phyloP scores from a whole-genome alignment of 805 yeast species.

The Zygotorulaspora florentina region DNA sequence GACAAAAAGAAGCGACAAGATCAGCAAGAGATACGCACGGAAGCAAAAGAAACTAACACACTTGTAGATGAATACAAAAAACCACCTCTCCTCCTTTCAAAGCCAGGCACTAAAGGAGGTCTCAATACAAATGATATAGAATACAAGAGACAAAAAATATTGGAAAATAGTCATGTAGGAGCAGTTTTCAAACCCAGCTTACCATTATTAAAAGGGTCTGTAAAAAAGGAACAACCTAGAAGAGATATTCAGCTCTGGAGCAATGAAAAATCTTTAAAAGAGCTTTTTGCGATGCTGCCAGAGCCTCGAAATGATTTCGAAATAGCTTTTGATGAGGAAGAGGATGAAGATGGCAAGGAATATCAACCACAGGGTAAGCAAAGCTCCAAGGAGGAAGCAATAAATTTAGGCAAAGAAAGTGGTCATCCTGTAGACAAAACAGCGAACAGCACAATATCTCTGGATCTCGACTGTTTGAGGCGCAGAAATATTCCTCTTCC shows the following conservation, averaged over 20 bases:
- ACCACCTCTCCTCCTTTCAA: constrained; percentile 34
- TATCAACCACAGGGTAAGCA: constrained; percentile 1
- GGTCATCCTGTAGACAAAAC: not conserved
- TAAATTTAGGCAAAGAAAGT: not conserved
- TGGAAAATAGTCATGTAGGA: constrained; percentile 11
- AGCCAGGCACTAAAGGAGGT: constrained; percentile 30
- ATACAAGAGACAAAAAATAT: constrained; percentile 28
- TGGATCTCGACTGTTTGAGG: constrained; percentile 8
- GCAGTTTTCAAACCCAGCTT: constrained; percentile 3
- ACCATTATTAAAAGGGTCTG: not conserved
- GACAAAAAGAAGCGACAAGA: constrained; percentile 1
- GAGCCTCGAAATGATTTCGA: constrained; percentile 48
- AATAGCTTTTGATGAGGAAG: constrained; percentile 36
- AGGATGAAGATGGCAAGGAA: constrained; percentile 18
- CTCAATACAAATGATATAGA: constrained; percentile 25
- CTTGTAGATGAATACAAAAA: constrained; percentile 20
- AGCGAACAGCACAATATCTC: not conserved
- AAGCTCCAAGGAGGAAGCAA: not conserved
- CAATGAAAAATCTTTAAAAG: constrained; percentile 4
- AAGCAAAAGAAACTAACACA: constrained; percentile 14
- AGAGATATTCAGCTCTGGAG: constrained; percentile 7
- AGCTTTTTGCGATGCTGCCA: constrained; percentile 36
- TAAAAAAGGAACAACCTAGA: constrained; percentile 4
- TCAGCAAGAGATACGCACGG: not conserved
- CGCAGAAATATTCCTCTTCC: constrained; percentile 15